Evolutionary conservation across 495 filamentous ascomycete genomes (phyloP), one percentile per base, ranked within the genome.

Genomic region (Aspergillus coremiiformis): DNA sequence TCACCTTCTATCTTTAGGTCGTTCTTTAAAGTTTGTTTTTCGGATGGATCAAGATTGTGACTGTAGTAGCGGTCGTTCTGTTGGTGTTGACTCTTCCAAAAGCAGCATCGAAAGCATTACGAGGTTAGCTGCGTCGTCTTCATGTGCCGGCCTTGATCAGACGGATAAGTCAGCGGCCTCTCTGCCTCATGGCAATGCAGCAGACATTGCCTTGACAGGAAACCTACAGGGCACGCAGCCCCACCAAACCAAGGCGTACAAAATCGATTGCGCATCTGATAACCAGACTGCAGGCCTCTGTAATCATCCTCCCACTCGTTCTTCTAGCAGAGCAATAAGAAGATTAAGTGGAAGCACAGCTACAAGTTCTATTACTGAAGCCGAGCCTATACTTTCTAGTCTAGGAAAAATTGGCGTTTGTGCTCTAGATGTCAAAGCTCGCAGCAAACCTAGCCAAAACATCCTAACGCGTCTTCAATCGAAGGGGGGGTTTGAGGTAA

Each of bases 371-470:
- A 61, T 72, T n/a, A 77, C 68, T 55, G 65, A 71, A 55, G 20
- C 56, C 27, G 77, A 76, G 50, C 39, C 58, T 44, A 43, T 46
- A 45, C 52, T 58, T 24, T 56, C 71, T 2, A 69, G 75, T 44
- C 47, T 69, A 22, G 85, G 84, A 37, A 77, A 78, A 42, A 93
- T 99, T 60, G 93, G 93, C 33, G 88, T 99, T 14, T 99, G 93
- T 67, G 93, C 93, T 6, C 70, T 99, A 47, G 93, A 99, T 75
- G 78, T 89, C 49, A 99, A 99, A 70, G 94, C 93, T 30, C 80
- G 93, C 54, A 95, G 90, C 76, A 96, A 95, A 71, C 93, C 93
- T 4, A 93, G 90, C 60, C 78, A 93, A 50, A 97, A 95, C 58
- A 97, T 97, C 50, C 71, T 99, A 37, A 97, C 94, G 48, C 84